Conservation (phyloP, 331 rosid species). For the Pyracantha coccinea region DNA sequence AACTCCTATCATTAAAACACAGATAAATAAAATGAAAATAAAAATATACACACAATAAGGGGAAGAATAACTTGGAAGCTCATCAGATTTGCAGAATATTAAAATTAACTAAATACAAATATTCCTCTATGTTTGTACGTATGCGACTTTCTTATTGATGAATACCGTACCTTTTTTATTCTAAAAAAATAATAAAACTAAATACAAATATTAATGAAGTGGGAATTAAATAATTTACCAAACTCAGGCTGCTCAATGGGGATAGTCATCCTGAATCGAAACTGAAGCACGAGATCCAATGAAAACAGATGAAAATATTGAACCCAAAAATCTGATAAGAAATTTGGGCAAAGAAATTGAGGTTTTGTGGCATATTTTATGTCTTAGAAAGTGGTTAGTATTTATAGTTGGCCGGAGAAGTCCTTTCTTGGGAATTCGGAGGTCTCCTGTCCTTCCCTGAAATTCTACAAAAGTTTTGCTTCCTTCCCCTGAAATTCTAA, state of each 20-base stretch:
- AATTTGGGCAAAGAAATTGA: not conserved
- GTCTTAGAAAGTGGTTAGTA: slow-evolving; percentile 10
- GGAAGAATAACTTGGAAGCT: too few species aligned
- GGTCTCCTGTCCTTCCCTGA: slow-evolving; percentile 69
- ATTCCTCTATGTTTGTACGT: too few species aligned
- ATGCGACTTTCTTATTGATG: too few species aligned
- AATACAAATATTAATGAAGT: not conserved
- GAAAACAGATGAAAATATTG: not conserved
- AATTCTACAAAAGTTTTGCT: slow-evolving; percentile 10
- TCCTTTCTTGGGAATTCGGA: slow-evolving; percentile 77
- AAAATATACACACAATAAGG: too few species aligned
- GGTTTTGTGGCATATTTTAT: slow-evolving; percentile 5
- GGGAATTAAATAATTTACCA: slow-evolving; percentile 26
- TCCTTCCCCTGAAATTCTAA: too few species aligned
- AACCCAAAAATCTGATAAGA: not conserved
- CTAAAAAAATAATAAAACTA: not conserved
- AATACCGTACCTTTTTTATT: too few species aligned
- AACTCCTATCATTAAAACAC: slow-evolving; percentile 24
- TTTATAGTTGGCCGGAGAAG: slow-evolving; percentile 75
- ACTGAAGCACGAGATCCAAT: not conserved
- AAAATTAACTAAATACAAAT: too few species aligned
- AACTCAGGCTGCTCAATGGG: slow-evolving; percentile 31
- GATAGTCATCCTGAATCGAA: slow-evolving; percentile 48
- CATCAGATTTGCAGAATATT: too few species aligned
- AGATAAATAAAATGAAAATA: not conserved